Percentiles rank a stretch among this genome's conserved stretches.
phyloP scores from a whole-genome alignment of 2,329 filamentous ascomycete species.

The Chalara sp. region DNA sequence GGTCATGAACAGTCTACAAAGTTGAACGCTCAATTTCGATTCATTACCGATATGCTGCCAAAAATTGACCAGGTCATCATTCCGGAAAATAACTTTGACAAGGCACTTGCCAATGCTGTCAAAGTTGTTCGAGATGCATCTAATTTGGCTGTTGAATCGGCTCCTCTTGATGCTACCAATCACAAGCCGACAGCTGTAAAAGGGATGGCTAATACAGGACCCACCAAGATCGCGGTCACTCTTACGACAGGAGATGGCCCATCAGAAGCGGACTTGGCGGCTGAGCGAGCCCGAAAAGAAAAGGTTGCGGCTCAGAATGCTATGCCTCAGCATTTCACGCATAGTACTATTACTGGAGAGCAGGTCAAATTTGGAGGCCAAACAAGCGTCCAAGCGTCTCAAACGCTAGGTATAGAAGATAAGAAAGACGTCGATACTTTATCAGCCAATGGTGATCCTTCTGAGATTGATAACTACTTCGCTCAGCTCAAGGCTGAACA shows the following conservation, averaged over 20 bases:
- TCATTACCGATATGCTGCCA: constrained; percentile 69
- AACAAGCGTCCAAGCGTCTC: constrained; percentile 24
- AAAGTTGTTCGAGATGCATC: constrained; percentile 61
- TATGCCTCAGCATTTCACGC: constrained; percentile 64
- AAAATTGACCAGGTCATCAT: constrained; percentile 70
- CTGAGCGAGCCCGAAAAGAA: constrained; percentile 58
- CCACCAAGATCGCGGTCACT: constrained; percentile 62
- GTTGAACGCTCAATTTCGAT: constrained; percentile 73
- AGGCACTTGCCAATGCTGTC: constrained; percentile 54
- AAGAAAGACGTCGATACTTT: constrained; percentile 37
- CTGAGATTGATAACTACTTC: constrained; percentile 62
- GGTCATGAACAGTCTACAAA: constrained; percentile 67
- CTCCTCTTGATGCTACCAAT: constrained; percentile 46
- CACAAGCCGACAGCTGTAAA: constrained; percentile 61
- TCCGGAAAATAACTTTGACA: constrained; percentile 68
- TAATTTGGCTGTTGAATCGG: constrained; percentile 55
- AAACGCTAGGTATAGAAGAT: constrained; percentile 28
- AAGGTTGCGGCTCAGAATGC: constrained; percentile 62
- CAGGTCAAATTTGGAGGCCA: constrained; percentile 43
- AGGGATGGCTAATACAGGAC: constrained; percentile 58
- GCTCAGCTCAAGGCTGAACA: constrained; percentile 58
- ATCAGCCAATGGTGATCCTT: constrained; percentile 42
- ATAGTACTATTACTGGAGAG: constrained; percentile 60
- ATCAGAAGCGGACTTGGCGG: constrained; percentile 59
- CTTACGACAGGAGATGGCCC: constrained; percentile 61